Evolutionary conservation across 2,329 filamentous ascomycete species (phyloP), one percentile per base, ranked within the genome.

Genomic region (Fusarium devonianum): DNA sequence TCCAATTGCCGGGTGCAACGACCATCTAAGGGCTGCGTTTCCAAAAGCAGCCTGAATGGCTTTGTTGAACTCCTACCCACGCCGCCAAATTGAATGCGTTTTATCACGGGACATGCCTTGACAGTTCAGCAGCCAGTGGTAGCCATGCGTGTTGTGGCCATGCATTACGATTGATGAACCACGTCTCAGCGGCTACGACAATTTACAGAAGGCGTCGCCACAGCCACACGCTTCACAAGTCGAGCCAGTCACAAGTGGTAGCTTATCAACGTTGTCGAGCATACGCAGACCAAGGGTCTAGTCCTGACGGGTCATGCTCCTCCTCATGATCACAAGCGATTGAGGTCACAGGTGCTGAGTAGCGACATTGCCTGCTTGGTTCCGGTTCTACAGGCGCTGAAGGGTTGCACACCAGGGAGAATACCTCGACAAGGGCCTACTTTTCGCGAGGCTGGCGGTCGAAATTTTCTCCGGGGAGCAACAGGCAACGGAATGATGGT

Each of bases 111-210:
- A 14, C 21, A 42, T 13, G 23, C 38, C 16, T 41, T 9, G 21
- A 42, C 13, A n/a, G 28, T 34, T 34, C 38, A 50, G 35, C 35
- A 39, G 18, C 62, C 62, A 63, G 46, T 58, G 35, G 35, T 37
- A 25, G 28, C 43, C 19, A 48, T 42, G 56, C 59, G 60, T 64
- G 62, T 44, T 21, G 38, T 19, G 19, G 43, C 36, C 33, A 40
- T 38, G 36, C 43, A 17, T 51, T 47, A n/a, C 49, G 39, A 65
- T 65, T 65, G 58, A 65, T 42, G 58, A 60, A 30, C 16, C 32
- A 22, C 37, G 34, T 29, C 43, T 38, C 41, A 29, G 49, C 42
- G 50, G 32, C 30, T 16, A 52, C 37, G 25, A 16, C 28, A 26
- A 30, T 8, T 30, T 48, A 49, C 41, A 41, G 28, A 13, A 21